Conservation (phyloP, 441 rosid genomes). For the Populus hybrid region DNA sequence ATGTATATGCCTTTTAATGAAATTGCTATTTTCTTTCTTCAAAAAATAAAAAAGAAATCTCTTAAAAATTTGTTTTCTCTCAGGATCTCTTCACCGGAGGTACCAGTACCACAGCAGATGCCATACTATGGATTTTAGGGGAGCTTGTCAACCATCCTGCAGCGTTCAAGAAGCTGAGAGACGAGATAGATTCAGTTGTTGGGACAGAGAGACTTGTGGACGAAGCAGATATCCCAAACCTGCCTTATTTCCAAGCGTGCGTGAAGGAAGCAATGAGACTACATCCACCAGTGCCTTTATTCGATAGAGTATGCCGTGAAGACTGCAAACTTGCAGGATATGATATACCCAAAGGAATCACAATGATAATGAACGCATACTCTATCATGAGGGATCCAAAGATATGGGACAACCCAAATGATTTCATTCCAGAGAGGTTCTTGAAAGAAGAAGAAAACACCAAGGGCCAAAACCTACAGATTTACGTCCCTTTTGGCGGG, state of each 20-base stretch:
- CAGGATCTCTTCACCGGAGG: slow-evolving; percentile 42
- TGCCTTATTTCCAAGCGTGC: slow-evolving; percentile 37
- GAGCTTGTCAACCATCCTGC: slow-evolving; percentile 51
- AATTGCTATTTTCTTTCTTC: no score
- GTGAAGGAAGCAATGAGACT: slow-evolving; percentile 36
- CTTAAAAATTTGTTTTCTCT: not conserved
- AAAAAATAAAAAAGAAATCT: no score
- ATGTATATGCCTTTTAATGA: no score
- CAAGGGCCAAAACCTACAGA: not conserved
- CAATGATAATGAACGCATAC: slow-evolving; percentile 28
- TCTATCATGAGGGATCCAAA: slow-evolving; percentile 47
- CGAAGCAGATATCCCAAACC: slow-evolving; percentile 36
- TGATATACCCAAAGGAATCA: slow-evolving; percentile 29
- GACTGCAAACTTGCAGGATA: slow-evolving; percentile 33
- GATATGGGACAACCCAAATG: slow-evolving; percentile 32
- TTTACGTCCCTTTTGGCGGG: slow-evolving; percentile 29
- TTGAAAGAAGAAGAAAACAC: not conserved
- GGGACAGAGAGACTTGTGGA: slow-evolving; percentile 31
- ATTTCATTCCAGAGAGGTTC: slow-evolving; percentile 43
- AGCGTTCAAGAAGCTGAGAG: slow-evolving; percentile 30
- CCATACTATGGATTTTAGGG: slow-evolving; percentile 41
- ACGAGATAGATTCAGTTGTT: slow-evolving; percentile 40
- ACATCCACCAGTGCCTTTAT: slow-evolving; percentile 27
- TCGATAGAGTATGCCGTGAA: slow-evolving; percentile 24
- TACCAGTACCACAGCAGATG: slow-evolving; percentile 34